A percentile compares a stretch with the other conserved stretches of the same genome.
Conservation (phyloP, 345 rosid genomes). For the Eucalyptus pauciflora region DNA sequence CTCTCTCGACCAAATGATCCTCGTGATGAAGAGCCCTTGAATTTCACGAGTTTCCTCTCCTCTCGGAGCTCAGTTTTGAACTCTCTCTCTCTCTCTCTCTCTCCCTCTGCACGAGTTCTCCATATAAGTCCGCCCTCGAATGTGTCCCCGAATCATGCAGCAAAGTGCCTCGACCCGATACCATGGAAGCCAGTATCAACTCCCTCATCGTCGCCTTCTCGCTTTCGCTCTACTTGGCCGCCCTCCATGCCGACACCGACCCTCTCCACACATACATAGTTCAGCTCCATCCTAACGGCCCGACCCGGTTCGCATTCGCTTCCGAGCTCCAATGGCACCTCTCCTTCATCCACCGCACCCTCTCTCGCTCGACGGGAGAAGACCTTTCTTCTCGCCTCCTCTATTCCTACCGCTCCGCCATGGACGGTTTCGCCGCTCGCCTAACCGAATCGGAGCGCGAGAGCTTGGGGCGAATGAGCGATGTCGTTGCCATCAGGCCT, state of each 20-base stretch:
- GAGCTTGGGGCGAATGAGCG: conserved; percentile 28
- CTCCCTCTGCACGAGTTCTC: conserved; percentile 23
- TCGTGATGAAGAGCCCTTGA: conserved; percentile 93
- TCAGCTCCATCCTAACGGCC: conserved; percentile 70
- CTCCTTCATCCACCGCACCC: conserved; percentile 30
- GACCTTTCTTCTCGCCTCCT: conserved; percentile 62
- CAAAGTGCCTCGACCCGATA: conserved; percentile 19
- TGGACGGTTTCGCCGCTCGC: conserved; percentile 86
- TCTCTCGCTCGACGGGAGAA: conserved; percentile 21
- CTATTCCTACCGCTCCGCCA: conserved; percentile 73
- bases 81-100: neutral
- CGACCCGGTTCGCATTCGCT: conserved; percentile 14
- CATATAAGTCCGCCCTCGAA: conserved; percentile 7
- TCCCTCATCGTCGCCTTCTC: conserved; percentile 1
- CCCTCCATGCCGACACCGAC: neutral
- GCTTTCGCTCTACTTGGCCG: conserved; percentile 12
- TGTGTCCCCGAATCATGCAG: conserved; percentile 41
- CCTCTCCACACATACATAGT: conserved; percentile 57
- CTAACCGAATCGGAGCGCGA: conserved; percentile 45
- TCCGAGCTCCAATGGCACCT: conserved; percentile 27
- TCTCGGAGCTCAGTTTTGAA: conserved; percentile 16
- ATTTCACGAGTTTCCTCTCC: conserved; percentile 89
- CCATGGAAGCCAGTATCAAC: neutral
- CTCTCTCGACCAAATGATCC: conserved; percentile 47
- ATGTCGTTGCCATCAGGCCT: conserved; percentile 64